These are phyloP conservation scores for Spinellus fusiger DNA, from an alignment of 192 early-diverging fungal genomes.

Conservation along the genomic window DNA sequence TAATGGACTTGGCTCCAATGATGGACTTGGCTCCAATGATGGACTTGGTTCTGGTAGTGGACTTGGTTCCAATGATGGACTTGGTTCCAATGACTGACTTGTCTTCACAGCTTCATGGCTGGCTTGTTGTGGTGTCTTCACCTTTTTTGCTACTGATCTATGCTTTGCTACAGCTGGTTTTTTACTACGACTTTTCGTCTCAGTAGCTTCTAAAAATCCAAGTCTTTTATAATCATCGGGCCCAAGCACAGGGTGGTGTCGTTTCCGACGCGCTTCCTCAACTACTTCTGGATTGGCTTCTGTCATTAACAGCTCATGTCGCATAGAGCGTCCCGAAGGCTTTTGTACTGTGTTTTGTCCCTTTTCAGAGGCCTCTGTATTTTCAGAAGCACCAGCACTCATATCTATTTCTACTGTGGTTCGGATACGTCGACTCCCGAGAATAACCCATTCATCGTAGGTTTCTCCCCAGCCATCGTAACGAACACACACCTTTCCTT, in stretches of 20 bases:
- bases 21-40: no score
- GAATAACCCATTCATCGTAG: slow-evolving; percentile 53
- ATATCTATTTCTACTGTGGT: no score
- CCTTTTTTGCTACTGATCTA: no score
- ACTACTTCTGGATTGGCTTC: slow-evolving; percentile 25
- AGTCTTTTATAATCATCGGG: slow-evolving; percentile 22
- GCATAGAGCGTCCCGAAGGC: slow-evolving; percentile 8
- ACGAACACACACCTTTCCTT: slow-evolving; percentile 40
- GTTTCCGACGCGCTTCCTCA: slow-evolving; percentile 10
- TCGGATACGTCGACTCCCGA: slow-evolving; percentile 40
- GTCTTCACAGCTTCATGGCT: no score
- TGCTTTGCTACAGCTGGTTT: neutral
- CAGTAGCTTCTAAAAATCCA: slow-evolving; percentile 10
- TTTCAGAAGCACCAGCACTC: neutral
- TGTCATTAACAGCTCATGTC: slow-evolving; percentile 12
- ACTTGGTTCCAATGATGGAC: no score
- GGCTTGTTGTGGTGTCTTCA: neutral
- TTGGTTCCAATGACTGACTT: no score
- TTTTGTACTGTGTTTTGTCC: no score
- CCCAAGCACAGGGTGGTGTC: slow-evolving; percentile 11
- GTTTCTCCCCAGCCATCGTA: slow-evolving; percentile 46
- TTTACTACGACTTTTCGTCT: neutral
- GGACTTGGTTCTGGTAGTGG: no score
- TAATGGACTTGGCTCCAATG: no score
- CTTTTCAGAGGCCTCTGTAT: neutral